Percentiles rank a stretch among this genome's conserved stretches.
These are phyloP conservation scores for Camelina neglecta DNA, from an alignment of 345 rosid genomes.

Conservation along the genomic window DNA sequence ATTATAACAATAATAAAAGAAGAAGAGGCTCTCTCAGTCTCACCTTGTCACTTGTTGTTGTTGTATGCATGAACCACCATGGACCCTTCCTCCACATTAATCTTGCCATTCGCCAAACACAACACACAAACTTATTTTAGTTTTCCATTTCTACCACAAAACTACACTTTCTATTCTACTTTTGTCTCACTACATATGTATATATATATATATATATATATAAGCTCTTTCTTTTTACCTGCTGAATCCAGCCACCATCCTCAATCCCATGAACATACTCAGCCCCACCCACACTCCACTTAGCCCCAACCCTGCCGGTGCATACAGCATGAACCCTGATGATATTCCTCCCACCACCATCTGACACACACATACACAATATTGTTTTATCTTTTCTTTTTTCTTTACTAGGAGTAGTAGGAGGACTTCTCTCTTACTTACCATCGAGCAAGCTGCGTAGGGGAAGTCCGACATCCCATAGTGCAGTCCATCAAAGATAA, in stretches of 20 bases:
- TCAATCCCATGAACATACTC: constrained; percentile 85
- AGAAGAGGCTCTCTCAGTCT: neutral
- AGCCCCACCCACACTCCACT: constrained; percentile 92
- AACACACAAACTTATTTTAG: constrained; percentile 18
- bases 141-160: neutral
- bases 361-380: constrained; percentile 11
- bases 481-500: constrained; percentile 91
- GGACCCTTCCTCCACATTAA: constrained; percentile 75
- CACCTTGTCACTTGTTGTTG: constrained; percentile 30
- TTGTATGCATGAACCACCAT: constrained; percentile 89
- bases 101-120: constrained; percentile 48
- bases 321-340: constrained; percentile 67
- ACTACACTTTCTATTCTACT: neutral
- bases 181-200: neutral
- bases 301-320: constrained; percentile 63
- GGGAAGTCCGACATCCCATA: constrained; percentile 93
- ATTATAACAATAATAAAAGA: neutral
- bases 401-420: no score
- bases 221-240: constrained; percentile 53
- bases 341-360: constrained; percentile 78
- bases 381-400: no score
- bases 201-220: neutral
- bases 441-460: constrained; percentile 87
- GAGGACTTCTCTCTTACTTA: constrained; percentile 3
- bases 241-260: constrained; percentile 73